Base-by-base conservation (phyloP, 2,329 filamentous ascomycete genomes). In the Cercospora nicotianae region DNA sequence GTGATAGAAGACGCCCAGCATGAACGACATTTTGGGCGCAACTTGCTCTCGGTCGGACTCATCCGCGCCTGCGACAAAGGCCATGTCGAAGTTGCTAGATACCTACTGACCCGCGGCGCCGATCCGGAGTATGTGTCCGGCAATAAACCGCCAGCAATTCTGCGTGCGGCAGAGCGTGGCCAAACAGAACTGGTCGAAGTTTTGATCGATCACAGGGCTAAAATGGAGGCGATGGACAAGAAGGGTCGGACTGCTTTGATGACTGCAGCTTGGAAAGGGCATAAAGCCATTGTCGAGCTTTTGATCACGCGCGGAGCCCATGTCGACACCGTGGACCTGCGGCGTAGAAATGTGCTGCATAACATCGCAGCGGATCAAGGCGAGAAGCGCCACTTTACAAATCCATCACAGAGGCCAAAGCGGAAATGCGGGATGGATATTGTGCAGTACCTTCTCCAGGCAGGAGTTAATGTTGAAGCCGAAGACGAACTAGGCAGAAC, bases 181-280 rank as follows among this genome's bases (percentile, higher is more conserved):
- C 67, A 68, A 16, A 28, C 26, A 10, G 66, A 66, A 2, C 66
- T 73, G 7, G 65, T 68, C 6, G 64, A 70, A 20, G 62, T 67
- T n/a, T 65, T 73, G 3, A 67, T 70, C 18, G 70, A 73, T 26
- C 63, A 71, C 51, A 64, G 68, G 16, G 70, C 69, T 13, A 66
- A 73, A 60, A 26, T 70, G 31, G 72, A 75, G 59, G 69, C 71
- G 16, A 42, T 61, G 28, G 84, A 87, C 73, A 80, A 82, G 60
- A 83, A 82, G 66, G 80, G 80, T 5, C 75, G 80, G 16, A 82
- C 80, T 48, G 79, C 78, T 51, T 68, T 83, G 48, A 82, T 81
- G 80, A 81, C 79, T 1, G 81, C 81, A 5, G 81, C 81, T 7
- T 81, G 79, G 79, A 72, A 70, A 64, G 81, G 81, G 30, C 80